Evolutionary conservation across 192 early-diverging fungal genomes (phyloP).

Genomic region (Podila horticola): DNA sequence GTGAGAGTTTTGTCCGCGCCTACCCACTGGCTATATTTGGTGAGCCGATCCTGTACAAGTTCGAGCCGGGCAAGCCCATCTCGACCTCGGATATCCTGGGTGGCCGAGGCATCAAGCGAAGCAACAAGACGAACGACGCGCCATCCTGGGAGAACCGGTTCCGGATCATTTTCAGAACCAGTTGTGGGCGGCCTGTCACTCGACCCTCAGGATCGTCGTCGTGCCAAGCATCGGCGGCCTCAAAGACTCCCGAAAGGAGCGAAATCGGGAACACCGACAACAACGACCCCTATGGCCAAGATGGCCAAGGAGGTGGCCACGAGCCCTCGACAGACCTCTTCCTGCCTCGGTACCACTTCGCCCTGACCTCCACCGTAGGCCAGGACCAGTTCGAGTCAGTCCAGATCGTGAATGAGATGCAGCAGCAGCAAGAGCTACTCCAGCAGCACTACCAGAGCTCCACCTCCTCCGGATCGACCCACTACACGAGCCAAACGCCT

Average conservation of each 20-base stretch:
- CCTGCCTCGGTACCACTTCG: constrained; percentile 41
- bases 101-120: neutral
- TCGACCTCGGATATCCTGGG: constrained; percentile 3
- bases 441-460: neutral
- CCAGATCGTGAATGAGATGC: constrained; percentile 18
- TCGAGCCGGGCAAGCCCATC: constrained; percentile 40
- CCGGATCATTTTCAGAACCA: constrained; percentile 8
- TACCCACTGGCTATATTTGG: constrained; percentile 44
- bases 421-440: neutral
- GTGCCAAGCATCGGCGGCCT: neutral
- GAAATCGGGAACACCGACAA: neutral
- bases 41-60: constrained; percentile 29
- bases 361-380: constrained; percentile 27
- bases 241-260: neutral
- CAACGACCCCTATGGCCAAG: neutral
- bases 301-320: neutral
- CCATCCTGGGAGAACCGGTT: constrained; percentile 39
- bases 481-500: neutral
- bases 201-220: neutral
- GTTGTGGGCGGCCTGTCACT: neutral
- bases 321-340: constrained; percentile 37
- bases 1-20: constrained; percentile 35
- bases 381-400: constrained; percentile 37
- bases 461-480: neutral
- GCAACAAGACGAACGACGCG: constrained; percentile 29